Conservation (phyloP, 805 yeast genomes). For the Nadsonia fulvescens region DNA sequence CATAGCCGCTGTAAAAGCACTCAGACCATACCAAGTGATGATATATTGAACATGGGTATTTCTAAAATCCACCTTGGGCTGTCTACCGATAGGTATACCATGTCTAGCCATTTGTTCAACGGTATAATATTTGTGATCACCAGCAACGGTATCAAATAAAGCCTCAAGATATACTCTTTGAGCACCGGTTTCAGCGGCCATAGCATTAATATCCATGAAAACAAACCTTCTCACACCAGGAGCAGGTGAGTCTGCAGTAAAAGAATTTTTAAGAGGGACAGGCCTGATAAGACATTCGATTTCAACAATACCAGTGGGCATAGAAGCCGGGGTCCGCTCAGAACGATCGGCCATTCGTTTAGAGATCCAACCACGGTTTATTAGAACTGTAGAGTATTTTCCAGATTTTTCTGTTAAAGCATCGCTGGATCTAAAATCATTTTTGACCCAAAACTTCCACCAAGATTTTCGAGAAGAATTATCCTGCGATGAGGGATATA, state of each 20-base stretch:
- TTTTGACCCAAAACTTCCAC: too few species aligned
- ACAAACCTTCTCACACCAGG: conserved; percentile 41
- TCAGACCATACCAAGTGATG: conserved; percentile 88
- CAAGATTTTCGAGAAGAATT: too few species aligned
- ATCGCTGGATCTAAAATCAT: too few species aligned
- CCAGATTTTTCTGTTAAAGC: too few species aligned
- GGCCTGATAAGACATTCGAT: conserved; percentile 58
- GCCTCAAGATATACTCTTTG: conserved; percentile 58
- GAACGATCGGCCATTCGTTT: conserved; percentile 40
- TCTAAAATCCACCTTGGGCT: conserved; percentile 62
- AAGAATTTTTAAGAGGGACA: conserved; percentile 44
- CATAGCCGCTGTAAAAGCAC: conserved; percentile 53
- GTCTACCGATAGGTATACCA: conserved; percentile 82
- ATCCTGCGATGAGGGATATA: too few species aligned
- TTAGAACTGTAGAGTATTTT: conserved; percentile 59
- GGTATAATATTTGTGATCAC: conserved; percentile 19
- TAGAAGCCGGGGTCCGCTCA: conserved; percentile 38
- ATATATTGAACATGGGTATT: conserved; percentile 86
- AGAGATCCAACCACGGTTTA: conserved; percentile 85
- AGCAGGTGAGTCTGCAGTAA: conserved; percentile 57
- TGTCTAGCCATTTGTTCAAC: conserved; percentile 44
- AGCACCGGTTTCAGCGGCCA: conserved; percentile 51
- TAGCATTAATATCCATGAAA: conserved; percentile 63
- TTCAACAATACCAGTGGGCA: conserved; percentile 56
- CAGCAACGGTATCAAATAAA: conserved; percentile 12